Percentiles rank a stretch among this genome's conserved stretches.
Evolutionary conservation across 805 yeast species (phyloP).

Genomic region (Cyberlindnera lachancei): DNA sequence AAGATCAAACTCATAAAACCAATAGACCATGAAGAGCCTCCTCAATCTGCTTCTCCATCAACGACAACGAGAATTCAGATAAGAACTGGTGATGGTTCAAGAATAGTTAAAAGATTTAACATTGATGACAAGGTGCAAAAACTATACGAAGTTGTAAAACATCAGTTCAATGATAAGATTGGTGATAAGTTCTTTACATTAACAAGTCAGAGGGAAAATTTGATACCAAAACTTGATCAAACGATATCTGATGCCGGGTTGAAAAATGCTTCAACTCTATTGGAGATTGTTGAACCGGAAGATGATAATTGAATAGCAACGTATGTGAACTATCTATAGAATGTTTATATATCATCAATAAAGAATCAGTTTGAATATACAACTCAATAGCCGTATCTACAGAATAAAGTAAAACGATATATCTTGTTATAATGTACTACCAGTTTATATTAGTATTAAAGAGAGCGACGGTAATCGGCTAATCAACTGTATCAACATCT

Average conservation of each 20-base stretch:
- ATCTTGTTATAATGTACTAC: too few species aligned
- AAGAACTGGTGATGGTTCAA: constrained; percentile 80
- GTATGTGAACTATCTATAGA: too few species aligned
- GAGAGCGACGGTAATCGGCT: too few species aligned
- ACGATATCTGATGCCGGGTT: constrained; percentile 71
- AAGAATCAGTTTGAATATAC: too few species aligned
- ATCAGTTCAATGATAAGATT: constrained; percentile 36
- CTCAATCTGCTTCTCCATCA: constrained; percentile 24
- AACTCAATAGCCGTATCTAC: too few species aligned
- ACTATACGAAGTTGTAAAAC: constrained; percentile 64
- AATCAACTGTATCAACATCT: too few species aligned
- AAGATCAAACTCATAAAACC: constrained; percentile 44
- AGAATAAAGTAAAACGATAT: too few species aligned
- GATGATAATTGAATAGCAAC: neutral
- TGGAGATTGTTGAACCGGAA: constrained; percentile 15
- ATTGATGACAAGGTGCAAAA: constrained; percentile 48
- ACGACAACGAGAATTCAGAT: constrained; percentile 61
- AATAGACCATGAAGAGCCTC: constrained; percentile 55
- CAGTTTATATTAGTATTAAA: too few species aligned
- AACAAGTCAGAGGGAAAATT: constrained; percentile 37
- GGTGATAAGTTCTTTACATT: constrained; percentile 39
- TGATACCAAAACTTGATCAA: constrained; percentile 43
- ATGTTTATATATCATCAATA: too few species aligned
- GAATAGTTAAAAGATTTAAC: constrained; percentile 66
- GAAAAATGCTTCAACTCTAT: constrained; percentile 58